phyloP scores from a whole-genome alignment of 208 protist species.

The Leishmania gerbilli region DNA sequence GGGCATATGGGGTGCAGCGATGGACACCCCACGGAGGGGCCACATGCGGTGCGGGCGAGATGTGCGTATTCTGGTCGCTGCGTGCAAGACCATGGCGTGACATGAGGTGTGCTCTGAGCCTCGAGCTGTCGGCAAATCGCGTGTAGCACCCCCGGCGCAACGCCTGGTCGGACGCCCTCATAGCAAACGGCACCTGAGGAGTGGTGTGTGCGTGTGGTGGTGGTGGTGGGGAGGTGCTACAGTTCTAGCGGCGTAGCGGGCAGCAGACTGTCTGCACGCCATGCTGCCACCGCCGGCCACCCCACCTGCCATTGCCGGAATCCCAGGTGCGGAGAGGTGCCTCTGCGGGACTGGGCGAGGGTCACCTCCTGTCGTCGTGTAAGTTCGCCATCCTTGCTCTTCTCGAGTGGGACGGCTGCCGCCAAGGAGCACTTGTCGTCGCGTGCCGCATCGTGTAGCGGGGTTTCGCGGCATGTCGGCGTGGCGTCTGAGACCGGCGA shows the following conservation, averaged over 20 bases:
- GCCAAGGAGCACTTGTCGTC: not conserved
- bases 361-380: not conserved
- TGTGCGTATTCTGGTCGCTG: not conserved
- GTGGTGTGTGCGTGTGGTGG: no score
- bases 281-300: not conserved
- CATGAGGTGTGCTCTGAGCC: not conserved
- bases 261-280: not conserved
- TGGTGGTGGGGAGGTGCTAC: not conserved
- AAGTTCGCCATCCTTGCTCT: not conserved
- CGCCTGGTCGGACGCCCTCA: not conserved
- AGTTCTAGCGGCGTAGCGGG: not conserved
- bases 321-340: not conserved
- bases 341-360: not conserved
- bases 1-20: not conserved
- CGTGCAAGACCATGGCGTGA: not conserved
- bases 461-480: no score
- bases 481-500: no score
- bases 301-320: not conserved
- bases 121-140: not conserved
- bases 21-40: not conserved
- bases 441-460: no score
- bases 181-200: not conserved
- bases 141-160: not conserved
- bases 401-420: not conserved
- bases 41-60: not conserved